Evolutionary conservation across 306 rosid genomes (phyloP), one percentile per base, ranked within the genome.

Genomic region (Vachellia pachyceras): DNA sequence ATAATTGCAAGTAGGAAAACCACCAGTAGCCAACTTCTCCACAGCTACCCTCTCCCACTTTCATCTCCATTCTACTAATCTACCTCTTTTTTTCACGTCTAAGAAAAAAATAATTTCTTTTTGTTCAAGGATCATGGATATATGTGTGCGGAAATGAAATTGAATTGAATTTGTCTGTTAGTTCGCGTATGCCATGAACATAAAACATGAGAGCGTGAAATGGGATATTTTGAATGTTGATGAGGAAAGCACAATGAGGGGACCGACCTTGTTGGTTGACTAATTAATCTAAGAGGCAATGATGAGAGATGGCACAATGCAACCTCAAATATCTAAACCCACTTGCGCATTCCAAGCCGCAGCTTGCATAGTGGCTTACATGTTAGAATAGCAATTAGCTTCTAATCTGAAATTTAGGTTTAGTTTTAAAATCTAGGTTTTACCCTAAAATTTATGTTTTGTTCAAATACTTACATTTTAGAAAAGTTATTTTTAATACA

Each of bases 221-320:
- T 54, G 1, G 60, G 60, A 54, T 54, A 18, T 54, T 54, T 2
- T 55, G 12, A 20, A 20, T 20, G 60, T 17, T n/a, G 63, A n/a
- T 20, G 33, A 20, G 63, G 63, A 55, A 55, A 55, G 63, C 63
- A 20, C 63, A n/a, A n/a, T 20, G 29, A 50, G 57, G 57, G 57
- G 57, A 47, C 57, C 57, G 22, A 20, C 13, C 63, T 20, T 55
- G 63, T n/a, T 55, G 63, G 63, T 55, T 55, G 63, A 55, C 63
- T 55, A 20, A 55, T 20, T 55, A 20, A 8, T 55, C 63, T 0
- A 20, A 3, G 5, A 55, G 20, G 13, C 63, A 55, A 55, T 55
- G 3, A 55, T 55, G 63, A 55, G 63, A 55, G 13, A 20, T 7
- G 33, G 13, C 29, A 55, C 63, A 20, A 3, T 55, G 29, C 29